Base-by-base conservation (phyloP, 257 asterid genomes). In the Schizonepeta tenuifolia region DNA sequence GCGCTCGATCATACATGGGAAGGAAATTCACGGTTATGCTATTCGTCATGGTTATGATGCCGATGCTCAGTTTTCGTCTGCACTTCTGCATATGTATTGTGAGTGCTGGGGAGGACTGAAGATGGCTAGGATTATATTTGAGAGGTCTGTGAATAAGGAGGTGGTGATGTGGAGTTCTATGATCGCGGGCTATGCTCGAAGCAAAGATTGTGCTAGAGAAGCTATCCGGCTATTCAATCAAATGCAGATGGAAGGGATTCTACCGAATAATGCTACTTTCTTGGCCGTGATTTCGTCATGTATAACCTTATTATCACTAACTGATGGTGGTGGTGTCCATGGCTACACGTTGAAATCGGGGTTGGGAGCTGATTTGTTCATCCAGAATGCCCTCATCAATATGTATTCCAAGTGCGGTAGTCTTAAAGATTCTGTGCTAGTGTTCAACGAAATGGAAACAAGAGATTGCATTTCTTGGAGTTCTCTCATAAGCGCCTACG, bases 321-420 rank as follows among this genome's bases (percentile, higher is more conserved):
- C 24, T 9, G 83, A 82, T 71, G 89, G 86, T 9, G 71, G 55
- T 28, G 77, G 77, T 24, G 71, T 86, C 65, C 96, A 91, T 22
- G 77, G 83, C 43, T 86, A 82, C 83, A 67, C 76, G 31, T 70
- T 82, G 76, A 91, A 82, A 56, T 76, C 84, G 3, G 86, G 91
- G 20, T 78, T 86, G 46, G 66, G 64, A n/a, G 40, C 74, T 3
- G 81, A 79, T 61, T 7, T 86, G 55, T 77, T 80, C 74, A 12
- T 89, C 46, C 88, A 82, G 68, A 91, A 91, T 62, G 84, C 97
- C 41, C 78, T 87, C n/a, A 79, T 89, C 38, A 78, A 79, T 44
- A 89, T 87, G 95, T 87, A 91, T 63, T 80, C 95, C 9, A 91
- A 89, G 68, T 89, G 96, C 43, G 97, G 95, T 24, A 76, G 86